Percentiles rank a stretch among this genome's conserved stretches.
Evolutionary conservation across 495 filamentous ascomycete species (phyloP).

Genomic region (Penicillium roqueforti): DNA sequence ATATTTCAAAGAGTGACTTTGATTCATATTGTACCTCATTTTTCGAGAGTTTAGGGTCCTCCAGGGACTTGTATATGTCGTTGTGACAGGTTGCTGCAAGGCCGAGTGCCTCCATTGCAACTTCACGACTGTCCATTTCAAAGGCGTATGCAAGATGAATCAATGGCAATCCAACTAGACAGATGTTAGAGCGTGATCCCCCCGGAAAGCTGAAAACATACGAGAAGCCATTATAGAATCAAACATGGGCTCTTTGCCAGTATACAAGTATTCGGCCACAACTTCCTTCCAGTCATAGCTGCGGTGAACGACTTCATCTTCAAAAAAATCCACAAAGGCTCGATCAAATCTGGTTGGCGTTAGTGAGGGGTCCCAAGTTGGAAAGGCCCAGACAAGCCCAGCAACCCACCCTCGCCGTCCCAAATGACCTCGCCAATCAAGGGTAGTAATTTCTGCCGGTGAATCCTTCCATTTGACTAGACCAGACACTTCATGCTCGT

Average conservation of each 20-base stretch:
- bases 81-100: constrained; percentile 68
- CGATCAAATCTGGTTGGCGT: constrained; percentile 63
- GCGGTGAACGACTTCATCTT: constrained; percentile 72
- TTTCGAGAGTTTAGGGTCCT: constrained; percentile 63
- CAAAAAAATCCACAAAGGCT: constrained; percentile 88
- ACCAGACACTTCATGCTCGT: constrained; percentile 65
- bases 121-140: constrained; percentile 71
- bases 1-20: constrained; percentile 60
- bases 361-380: neutral
- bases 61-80: constrained; percentile 72
- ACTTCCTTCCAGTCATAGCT: constrained; percentile 82
- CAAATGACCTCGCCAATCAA: constrained; percentile 83
- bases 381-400: neutral
- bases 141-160: constrained; percentile 89
- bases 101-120: constrained; percentile 79
- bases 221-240: constrained; percentile 71
- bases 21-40: constrained; percentile 42
- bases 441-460: constrained; percentile 71
- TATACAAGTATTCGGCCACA: constrained; percentile 68
- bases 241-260: constrained; percentile 71
- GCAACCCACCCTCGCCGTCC: constrained; percentile 57
- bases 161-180: constrained; percentile 73
- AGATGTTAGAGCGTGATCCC: neutral
- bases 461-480: constrained; percentile 83
- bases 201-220: constrained; percentile 43